A percentile compares a stretch with the other conserved stretches of the same genome.
Conservation (phyloP, 352 stramenopile genomes). For the Phytophthora pisi region DNA sequence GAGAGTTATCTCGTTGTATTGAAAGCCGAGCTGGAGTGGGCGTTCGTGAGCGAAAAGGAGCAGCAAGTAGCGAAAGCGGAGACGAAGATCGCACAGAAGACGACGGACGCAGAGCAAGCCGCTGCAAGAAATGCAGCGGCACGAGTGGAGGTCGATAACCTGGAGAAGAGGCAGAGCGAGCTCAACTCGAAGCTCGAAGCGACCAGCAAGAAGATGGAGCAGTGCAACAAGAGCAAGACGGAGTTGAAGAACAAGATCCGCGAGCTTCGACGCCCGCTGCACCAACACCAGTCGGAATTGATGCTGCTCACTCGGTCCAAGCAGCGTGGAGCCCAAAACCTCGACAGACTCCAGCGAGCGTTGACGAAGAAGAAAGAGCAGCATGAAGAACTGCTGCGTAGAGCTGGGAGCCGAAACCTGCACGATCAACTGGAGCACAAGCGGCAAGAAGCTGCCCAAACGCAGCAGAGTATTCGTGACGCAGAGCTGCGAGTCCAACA, state of each 20-base stretch:
- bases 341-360: slow-evolving; percentile 46
- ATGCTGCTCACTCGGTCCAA: slow-evolving; percentile 52
- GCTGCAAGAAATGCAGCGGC: slow-evolving; percentile 45
- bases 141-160: slow-evolving; percentile 34
- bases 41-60: slow-evolving; percentile 73
- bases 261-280: slow-evolving; percentile 56
- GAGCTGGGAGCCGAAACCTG: slow-evolving; percentile 44
- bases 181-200: slow-evolving; percentile 57
- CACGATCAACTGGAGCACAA: slow-evolving; percentile 50
- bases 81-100: slow-evolving; percentile 54
- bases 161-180: slow-evolving; percentile 60
- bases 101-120: slow-evolving; percentile 43
- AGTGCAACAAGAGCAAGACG: slow-evolving; percentile 38
- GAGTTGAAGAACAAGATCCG: slow-evolving; percentile 55
- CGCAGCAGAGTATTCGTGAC: slow-evolving; percentile 10
- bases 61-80: slow-evolving; percentile 42
- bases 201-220: slow-evolving; percentile 34
- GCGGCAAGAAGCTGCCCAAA: slow-evolving; percentile 35
- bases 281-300: slow-evolving; percentile 58
- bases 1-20: slow-evolving; percentile 60
- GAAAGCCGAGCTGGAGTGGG: slow-evolving; percentile 79
- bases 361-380: slow-evolving; percentile 49
- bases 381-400: slow-evolving; percentile 51
- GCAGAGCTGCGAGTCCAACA: background rate
- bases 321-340: slow-evolving; percentile 41